Evolutionary conservation across 371 early-diverging fungal genomes (phyloP), one percentile per base, ranked within the genome.

Genomic region (Parasitella parasitica): DNA sequence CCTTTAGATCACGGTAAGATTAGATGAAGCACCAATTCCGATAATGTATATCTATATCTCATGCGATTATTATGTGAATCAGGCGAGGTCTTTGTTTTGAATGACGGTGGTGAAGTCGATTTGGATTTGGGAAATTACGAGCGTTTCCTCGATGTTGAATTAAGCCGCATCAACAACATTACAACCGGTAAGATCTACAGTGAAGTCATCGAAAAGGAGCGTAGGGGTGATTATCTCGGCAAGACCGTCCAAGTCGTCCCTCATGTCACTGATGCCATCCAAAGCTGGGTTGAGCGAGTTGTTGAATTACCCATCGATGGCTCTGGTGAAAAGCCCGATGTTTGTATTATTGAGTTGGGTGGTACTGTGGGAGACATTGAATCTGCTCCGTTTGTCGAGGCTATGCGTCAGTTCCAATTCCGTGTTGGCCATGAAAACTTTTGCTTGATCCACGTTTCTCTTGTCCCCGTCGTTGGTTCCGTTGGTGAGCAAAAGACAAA

Each of bases 101-200:
- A 97, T 68, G 99, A 99, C 75, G 99, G 99, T 54, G 98, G 97
- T 65, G 99, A 99, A 77, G 98, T 99, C 43, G 99, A 99, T 80
- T 86, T 99, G 52, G 99, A 99, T 79, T 86, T 99, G 39, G 99
- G 99, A 56, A 98, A 97, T 86, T 99, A 98, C 77, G 99, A 99
- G 84, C 91, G 99, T 54, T 99, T 97, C 83, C 78, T 98, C 63
- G 95, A 95, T 71, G 86, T 98, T 6, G 89, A 90, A 22, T 83
- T 99, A 67, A 92, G 95, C 35, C 87, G 92, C 37, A 90, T 94
- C 75, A 99, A 99, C 89, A 96, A 96, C 77, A 96, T 99, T 67
- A 98, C 99, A n/a, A 95, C 99, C 30, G 99, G 99, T 73, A 98
- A 99, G 77, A 94, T 99, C 69, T 97, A 98, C 83, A 84, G 89